These are phyloP conservation scores for Sarocladium strictum DNA, from an alignment of 2,329 filamentous ascomycete species.

Conservation along the genomic window DNA sequence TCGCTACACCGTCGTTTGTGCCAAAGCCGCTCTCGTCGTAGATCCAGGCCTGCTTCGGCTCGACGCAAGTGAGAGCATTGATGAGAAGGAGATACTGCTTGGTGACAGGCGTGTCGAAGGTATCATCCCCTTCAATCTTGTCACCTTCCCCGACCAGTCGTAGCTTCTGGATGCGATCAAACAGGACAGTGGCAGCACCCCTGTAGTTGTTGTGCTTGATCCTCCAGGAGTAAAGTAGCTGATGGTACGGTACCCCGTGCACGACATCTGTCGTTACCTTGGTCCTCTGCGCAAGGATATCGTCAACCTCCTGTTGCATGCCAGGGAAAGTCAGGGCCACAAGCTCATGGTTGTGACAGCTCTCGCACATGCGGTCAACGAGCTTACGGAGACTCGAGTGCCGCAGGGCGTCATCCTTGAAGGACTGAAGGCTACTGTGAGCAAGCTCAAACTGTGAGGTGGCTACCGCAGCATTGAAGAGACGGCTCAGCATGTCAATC, in stretches of 20 bases:
- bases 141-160: slow-evolving; percentile 54
- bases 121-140: slow-evolving; percentile 46
- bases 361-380: slow-evolving; percentile 62
- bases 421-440: slow-evolving; percentile 69
- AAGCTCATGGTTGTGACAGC: slow-evolving; percentile 59
- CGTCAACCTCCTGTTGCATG: slow-evolving; percentile 73
- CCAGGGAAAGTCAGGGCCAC: slow-evolving; percentile 73
- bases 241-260: slow-evolving; percentile 72
- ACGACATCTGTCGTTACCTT: slow-evolving; percentile 61
- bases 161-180: slow-evolving; percentile 59
- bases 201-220: slow-evolving; percentile 81
- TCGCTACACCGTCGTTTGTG: slow-evolving; percentile 21
- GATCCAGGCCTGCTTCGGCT: slow-evolving; percentile 75
- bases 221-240: slow-evolving; percentile 87
- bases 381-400: slow-evolving; percentile 66
- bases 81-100: slow-evolving; percentile 85
- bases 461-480: slow-evolving; percentile 77
- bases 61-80: slow-evolving; percentile 84
- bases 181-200: slow-evolving; percentile 60
- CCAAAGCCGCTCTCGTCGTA: slow-evolving; percentile 31
- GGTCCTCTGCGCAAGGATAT: slow-evolving; percentile 67
- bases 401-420: slow-evolving; percentile 67
- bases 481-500: slow-evolving; percentile 70
- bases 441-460: slow-evolving; percentile 78
- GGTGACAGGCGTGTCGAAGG: slow-evolving; percentile 58